Percentiles rank a stretch among this genome's conserved stretches.
Conservation (phyloP, 2,329 filamentous ascomycete genomes). For the Fusarium lyarnte region DNA sequence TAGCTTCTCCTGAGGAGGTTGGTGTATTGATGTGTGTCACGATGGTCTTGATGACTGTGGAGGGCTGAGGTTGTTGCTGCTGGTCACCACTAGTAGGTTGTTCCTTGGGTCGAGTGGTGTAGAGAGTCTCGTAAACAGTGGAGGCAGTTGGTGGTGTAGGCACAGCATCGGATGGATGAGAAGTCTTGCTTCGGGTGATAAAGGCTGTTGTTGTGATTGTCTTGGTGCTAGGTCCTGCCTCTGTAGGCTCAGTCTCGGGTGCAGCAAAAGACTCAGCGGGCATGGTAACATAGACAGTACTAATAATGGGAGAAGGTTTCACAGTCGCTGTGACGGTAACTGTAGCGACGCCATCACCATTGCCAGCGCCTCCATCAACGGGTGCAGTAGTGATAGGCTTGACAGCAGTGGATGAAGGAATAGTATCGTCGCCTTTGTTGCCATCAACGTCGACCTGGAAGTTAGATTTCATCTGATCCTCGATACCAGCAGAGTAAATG, state of each 20-base stretch:
- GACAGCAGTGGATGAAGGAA: constrained; percentile 29
- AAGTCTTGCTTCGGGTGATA: constrained; percentile 23
- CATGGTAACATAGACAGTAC: constrained; percentile 50
- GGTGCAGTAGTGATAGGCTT: constrained; percentile 21
- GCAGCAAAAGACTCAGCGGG: constrained; percentile 38
- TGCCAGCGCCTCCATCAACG: constrained; percentile 18
- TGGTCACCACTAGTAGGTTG: constrained; percentile 11
- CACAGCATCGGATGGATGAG: constrained; percentile 10
- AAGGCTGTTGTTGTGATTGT: constrained; percentile 37
- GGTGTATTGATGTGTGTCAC: constrained; percentile 28
- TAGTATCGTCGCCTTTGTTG: constrained; percentile 27
- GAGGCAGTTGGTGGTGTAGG: constrained; percentile 22
- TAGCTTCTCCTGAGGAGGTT: constrained; percentile 4
- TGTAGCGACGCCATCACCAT: constrained; percentile 35
- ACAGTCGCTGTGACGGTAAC: constrained; percentile 52
- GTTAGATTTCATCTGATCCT: constrained; percentile 56
- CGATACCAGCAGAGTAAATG: constrained; percentile 56
- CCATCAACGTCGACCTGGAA: constrained; percentile 56
- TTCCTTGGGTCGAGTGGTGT: constrained; percentile 24
- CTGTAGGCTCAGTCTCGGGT: constrained; percentile 14
- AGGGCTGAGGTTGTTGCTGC: constrained; percentile 19
- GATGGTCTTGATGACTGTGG: constrained; percentile 29
- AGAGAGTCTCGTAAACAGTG: constrained; percentile 34
- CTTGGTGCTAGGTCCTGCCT: constrained; percentile 28
- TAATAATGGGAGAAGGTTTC: constrained; percentile 51